A percentile compares a stretch with the other conserved stretches of the same genome.
Conservation (phyloP, 164 flowering plant genomes). For the Stephania cephalantha region DNA sequence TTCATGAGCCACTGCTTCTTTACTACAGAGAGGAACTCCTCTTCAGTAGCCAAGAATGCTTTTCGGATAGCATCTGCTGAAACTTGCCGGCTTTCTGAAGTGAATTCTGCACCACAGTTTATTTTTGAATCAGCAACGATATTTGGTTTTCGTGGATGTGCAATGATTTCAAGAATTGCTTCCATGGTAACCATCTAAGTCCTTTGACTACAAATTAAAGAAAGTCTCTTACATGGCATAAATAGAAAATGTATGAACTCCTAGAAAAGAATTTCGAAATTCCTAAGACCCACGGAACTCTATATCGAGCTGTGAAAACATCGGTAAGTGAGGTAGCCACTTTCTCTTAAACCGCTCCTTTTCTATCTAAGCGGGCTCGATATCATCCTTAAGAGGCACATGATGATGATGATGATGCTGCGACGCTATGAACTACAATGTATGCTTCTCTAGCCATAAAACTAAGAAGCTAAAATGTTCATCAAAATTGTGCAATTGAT, state of each 20-base stretch:
- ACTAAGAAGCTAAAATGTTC: not conserved
- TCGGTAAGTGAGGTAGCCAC: not conserved
- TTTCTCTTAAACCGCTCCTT: not conserved
- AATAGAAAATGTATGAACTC: no score
- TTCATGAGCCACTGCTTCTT: slow-evolving; percentile 52
- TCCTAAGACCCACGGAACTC: no score
- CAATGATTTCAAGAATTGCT: not conserved
- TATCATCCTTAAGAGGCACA: not conserved
- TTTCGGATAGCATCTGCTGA: slow-evolving; percentile 63
- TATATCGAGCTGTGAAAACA: no score
- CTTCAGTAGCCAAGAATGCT: slow-evolving; percentile 74
- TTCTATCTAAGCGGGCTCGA: not conserved
- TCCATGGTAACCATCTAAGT: no score
- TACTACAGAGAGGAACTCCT: slow-evolving; percentile 59
- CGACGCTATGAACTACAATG: no score
- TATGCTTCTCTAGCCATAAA: not conserved
- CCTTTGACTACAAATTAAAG: no score
- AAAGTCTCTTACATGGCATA: no score
- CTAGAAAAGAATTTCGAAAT: no score
- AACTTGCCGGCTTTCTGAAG: slow-evolving; percentile 55
- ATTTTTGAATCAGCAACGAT: not conserved
- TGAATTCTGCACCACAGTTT: slow-evolving; percentile 49
- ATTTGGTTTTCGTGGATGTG: not conserved
- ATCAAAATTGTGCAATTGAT: not conserved
- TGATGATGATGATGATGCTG: not conserved